Evolutionary conservation across 2,329 filamentous ascomycete genomes (phyloP), one percentile per base, ranked within the genome.

Genomic region (Mycogone perniciosa): DNA sequence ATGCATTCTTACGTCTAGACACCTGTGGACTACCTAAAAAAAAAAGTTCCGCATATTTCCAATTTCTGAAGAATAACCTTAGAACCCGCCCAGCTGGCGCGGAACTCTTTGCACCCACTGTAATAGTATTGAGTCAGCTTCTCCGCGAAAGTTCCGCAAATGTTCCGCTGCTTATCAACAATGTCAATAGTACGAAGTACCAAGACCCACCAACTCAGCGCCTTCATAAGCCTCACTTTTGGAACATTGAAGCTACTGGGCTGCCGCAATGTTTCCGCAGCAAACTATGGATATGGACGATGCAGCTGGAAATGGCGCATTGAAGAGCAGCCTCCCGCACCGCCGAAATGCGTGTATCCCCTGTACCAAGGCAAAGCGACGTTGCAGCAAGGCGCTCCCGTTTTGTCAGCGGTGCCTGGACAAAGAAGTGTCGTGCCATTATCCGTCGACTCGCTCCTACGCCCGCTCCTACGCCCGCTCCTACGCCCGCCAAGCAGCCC

Each of bases 351-450:
- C 69, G 1, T 71, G 69, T 43, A 54, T 63, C 1, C 57, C 60
- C 27, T 71, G 68, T 54, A 64, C 67, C 11, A 62, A 57, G 39
- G 61, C 67, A 5, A 71, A 71, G 54, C 62, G 69, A 9, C 64
- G 66, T 45, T 71, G 68, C 53, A 64, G 65, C 48, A 70, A 69
- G 51, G 54, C 60, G 7, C 51, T 62, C 1, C 67, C 67, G 3
- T 47, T 57, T 3, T 70, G 67, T 39, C 61, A 60, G 45, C 60
- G 67, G 20, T 70, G 67, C 35, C 40, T 55, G n/a, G 53, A 59
- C 35, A 63, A 58, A 46, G 57, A 57, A 11, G 26, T 64, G 5
- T 29, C 49, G 13, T 63, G 62, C 52, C 49, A 55, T n/a, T 64
- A 62, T 39, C 59, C 57, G 10, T 52, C 41, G 1, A 29, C n/a